phyloP scores from a whole-genome alignment of 75 land plant species.

The Sequoiadendron giganteum region DNA sequence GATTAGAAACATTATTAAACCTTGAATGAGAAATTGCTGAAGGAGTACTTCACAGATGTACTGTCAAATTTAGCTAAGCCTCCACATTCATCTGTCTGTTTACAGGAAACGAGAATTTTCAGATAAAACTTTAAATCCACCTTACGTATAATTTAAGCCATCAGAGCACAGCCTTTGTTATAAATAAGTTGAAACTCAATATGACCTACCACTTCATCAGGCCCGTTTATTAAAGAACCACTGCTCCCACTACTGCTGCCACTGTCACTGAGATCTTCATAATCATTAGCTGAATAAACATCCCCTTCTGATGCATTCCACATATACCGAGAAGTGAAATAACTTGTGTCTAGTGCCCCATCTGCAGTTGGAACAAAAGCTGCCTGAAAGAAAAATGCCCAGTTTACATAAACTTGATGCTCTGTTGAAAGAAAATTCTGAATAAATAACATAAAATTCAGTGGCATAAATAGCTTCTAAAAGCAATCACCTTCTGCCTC shows the following conservation, averaged over 20 bases:
- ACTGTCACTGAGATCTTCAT: constrained; percentile 70
- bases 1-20: constrained; percentile 25
- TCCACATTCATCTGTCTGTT: constrained; percentile 73
- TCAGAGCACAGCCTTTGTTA: neutral
- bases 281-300: constrained; percentile 46
- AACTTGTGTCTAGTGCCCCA: constrained; percentile 88
- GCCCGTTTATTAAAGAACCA: constrained; percentile 70
- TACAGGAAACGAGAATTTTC: neutral
- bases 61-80: constrained; percentile 73
- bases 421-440: neutral
- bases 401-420: neutral
- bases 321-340: constrained; percentile 87
- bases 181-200: neutral
- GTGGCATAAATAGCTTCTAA: neutral
- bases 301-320: constrained; percentile 76
- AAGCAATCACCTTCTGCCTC: constrained; percentile 78
- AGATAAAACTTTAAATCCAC: constrained; percentile 3
- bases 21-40: constrained; percentile 99
- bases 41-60: constrained; percentile 67
- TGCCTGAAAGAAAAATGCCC: constrained; percentile 54
- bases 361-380: constrained; percentile 96
- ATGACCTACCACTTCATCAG: constrained; percentile 75
- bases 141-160: neutral
- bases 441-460: neutral
- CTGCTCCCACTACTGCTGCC: constrained; percentile 76